Evolutionary conservation across 2,329 filamentous ascomycete genomes (phyloP).

Genomic region (Falciphora oryzae): DNA sequence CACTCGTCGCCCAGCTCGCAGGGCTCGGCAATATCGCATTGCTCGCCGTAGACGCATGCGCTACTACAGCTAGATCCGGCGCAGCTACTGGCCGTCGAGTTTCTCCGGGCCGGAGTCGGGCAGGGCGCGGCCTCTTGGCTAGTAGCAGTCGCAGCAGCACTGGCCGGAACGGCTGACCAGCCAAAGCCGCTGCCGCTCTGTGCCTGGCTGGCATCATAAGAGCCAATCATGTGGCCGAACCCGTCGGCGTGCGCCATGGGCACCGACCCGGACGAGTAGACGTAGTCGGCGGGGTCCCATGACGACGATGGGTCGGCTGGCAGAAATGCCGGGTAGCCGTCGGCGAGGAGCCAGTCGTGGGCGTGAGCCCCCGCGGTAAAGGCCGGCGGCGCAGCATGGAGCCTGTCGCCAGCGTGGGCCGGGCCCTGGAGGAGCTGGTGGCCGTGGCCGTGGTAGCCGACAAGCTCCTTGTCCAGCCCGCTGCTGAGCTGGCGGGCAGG

Average conservation of each 20-base stretch:
- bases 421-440: background rate
- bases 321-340: background rate
- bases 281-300: background rate
- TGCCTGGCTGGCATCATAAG: background rate
- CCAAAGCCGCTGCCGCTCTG: constrained; percentile 1
- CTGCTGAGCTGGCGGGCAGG: background rate
- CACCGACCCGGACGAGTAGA: background rate
- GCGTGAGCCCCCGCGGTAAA: background rate
- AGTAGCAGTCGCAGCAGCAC: background rate
- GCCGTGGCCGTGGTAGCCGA: background rate
- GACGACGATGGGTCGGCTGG: background rate
- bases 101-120: background rate
- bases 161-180: background rate
- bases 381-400: background rate
- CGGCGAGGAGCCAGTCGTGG: background rate
- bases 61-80: background rate
- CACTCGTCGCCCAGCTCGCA: constrained; percentile 7
- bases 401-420: background rate
- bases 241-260: background rate
- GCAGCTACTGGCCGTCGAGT: constrained; percentile 6
- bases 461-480: background rate
- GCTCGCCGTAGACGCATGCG: background rate
- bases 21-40: constrained; percentile 1
- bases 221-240: background rate
- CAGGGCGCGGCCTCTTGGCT: background rate